Percentiles rank a stretch among this genome's conserved stretches.
phyloP scores from a whole-genome alignment of 2,329 filamentous ascomycete species.

The Hypoxylon sp. region DNA sequence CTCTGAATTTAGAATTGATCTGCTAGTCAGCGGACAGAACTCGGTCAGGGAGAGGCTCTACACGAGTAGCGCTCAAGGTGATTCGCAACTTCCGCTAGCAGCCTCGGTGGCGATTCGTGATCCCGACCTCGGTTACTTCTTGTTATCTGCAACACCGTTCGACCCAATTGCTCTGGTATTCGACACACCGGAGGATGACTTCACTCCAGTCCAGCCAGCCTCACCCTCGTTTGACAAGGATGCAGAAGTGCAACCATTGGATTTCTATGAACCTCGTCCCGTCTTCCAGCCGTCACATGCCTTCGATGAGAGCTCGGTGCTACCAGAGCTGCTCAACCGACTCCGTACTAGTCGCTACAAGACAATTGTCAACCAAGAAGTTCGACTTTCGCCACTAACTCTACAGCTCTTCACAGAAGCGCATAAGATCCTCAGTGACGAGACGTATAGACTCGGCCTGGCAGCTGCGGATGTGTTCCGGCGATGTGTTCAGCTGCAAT shows the following conservation, averaged over 20 bases:
- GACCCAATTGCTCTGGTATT: slow-evolving; percentile 73
- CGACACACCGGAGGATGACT: slow-evolving; percentile 69
- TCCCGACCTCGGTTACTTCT: slow-evolving; percentile 74
- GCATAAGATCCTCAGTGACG: slow-evolving; percentile 78
- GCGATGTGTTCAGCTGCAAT: slow-evolving; percentile 76
- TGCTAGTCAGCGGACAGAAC: slow-evolving; percentile 72
- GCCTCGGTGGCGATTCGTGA: slow-evolving; percentile 70
- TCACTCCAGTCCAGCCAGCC: slow-evolving; percentile 60
- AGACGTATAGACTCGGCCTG: slow-evolving; percentile 77
- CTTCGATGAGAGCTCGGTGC: slow-evolving; percentile 70
- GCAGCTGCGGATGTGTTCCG: slow-evolving; percentile 82
- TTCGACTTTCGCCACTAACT: slow-evolving; percentile 79
- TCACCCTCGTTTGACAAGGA: slow-evolving; percentile 62
- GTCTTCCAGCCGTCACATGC: slow-evolving; percentile 74
- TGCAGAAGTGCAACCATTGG: slow-evolving; percentile 63
- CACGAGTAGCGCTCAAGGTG: slow-evolving; percentile 64
- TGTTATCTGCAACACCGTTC: slow-evolving; percentile 72
- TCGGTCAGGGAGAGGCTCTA: slow-evolving; percentile 71
- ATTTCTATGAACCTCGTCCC: slow-evolving; percentile 75
- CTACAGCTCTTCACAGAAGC: slow-evolving; percentile 80
- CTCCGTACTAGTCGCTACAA: slow-evolving; percentile 73
- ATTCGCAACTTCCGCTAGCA: slow-evolving; percentile 65
- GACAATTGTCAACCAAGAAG: slow-evolving; percentile 74
- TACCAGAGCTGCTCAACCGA: slow-evolving; percentile 70
- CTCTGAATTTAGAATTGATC: slow-evolving; percentile 72